Base-by-base conservation (phyloP, 2,329 filamentous ascomycete genomes). In the Colletotrichum godetiae region DNA sequence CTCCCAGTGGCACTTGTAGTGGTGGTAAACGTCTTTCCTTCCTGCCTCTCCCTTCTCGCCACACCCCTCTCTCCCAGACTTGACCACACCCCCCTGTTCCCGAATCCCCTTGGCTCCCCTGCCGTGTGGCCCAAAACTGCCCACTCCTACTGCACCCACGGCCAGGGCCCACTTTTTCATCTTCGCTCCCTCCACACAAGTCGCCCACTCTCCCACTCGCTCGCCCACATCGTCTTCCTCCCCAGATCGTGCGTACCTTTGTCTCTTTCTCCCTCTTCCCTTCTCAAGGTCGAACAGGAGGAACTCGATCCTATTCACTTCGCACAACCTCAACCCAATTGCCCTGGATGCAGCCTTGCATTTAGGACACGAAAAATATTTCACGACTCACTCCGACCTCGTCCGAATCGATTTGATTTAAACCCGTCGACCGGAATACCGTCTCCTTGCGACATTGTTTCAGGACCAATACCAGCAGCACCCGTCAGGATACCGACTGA, bases 211-310 rank as follows among this genome's bases (percentile, higher is more conserved):
- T 61, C 65, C 68, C 61, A 70, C 68, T 52, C 57, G 29, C 49
- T 58, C 49, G 46, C 66, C 70, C 70, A 73, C 70, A 69, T 73
- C 70, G 70, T 73, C 66, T 64, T 65, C 53, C 57, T 68, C 70
- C 69, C 70, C 70, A 73, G 70, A 73, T 73, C 66, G 66, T 56
- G 59, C 66, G 59, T 73, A 56, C 46, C 59, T 64, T 65, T 57
- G 37, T 69, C 68, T 68, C 46, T 52, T 72, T 72, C 59, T 69
- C 35, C 70, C 49, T 63, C 37, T 58, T 58, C 52, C 33, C 42
- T 67, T 58, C 65, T 55, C 59, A 46, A 64, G 66, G 70, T 69
- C 66, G 59, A 69, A 58, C 55, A 68, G 66, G 56, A 68, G 58
- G 66, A 69, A 62, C 37, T 61, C 66, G 62, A 53, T 59, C 60